Percentiles rank a stretch among this genome's conserved stretches.
phyloP scores from a whole-genome alignment of 345 rosid species.

The Lumnitzera racemosa region DNA sequence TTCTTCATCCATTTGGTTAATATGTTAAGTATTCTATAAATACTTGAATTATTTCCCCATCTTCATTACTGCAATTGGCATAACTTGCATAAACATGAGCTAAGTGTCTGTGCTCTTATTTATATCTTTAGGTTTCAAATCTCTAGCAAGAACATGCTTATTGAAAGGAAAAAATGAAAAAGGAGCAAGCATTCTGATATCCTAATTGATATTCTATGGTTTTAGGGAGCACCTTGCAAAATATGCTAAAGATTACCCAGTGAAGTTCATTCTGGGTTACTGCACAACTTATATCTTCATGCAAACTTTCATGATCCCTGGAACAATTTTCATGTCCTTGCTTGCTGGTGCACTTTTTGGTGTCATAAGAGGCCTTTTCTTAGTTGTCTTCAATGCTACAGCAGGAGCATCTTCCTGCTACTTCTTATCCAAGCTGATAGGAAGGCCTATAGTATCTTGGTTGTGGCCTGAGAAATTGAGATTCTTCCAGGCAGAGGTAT shows the following conservation, averaged over 20 bases:
- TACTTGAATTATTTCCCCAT: too few species aligned
- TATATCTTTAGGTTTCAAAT: too few species aligned
- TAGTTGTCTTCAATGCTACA: slow-evolving; percentile 88
- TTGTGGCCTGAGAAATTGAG: slow-evolving; percentile 95
- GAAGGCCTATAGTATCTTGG: slow-evolving; percentile 88
- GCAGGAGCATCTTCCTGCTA: slow-evolving; percentile 95
- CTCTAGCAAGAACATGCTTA: background rate
- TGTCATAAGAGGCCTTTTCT: slow-evolving; percentile 68
- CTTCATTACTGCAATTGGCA: too few species aligned
- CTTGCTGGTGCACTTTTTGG: slow-evolving; percentile 99
- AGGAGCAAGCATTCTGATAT: background rate
- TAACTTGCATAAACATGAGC: too few species aligned
- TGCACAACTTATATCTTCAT: slow-evolving; percentile 95
- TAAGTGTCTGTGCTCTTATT: background rate
- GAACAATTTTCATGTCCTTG: slow-evolving; percentile 96
- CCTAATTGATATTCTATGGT: background rate
- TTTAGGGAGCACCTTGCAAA: slow-evolving; percentile 77
- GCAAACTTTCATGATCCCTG: slow-evolving; percentile 99
- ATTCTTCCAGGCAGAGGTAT: slow-evolving; percentile 93
- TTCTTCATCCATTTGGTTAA: too few species aligned
- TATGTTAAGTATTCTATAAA: too few species aligned
- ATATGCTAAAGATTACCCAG: slow-evolving; percentile 71
- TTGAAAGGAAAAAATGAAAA: too few species aligned
- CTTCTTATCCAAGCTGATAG: slow-evolving; percentile 86
- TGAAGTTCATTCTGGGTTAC: slow-evolving; percentile 82